phyloP scores from a whole-genome alignment of 345 rosid genomes.

The rapeseed (Brassica napus) region DNA sequence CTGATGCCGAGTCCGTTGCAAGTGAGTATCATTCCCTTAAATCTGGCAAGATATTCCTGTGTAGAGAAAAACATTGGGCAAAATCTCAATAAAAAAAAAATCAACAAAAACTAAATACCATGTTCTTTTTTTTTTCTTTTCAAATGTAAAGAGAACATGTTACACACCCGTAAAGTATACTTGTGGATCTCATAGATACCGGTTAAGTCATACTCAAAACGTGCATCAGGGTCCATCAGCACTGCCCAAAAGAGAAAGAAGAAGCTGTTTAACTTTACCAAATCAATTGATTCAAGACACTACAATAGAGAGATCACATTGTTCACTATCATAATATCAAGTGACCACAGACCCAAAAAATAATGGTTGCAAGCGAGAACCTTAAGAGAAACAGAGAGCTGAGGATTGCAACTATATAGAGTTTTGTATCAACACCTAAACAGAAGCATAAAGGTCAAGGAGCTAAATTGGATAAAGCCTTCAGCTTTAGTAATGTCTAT shows the following conservation, averaged over 20 bases:
- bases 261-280: not conserved
- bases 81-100: not conserved
- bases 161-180: conserved; percentile 71
- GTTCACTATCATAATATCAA: not conserved
- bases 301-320: not conserved
- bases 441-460: not conserved
- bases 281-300: not conserved
- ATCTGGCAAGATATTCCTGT: conserved; percentile 86
- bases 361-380: not conserved
- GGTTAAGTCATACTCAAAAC: conserved; percentile 73
- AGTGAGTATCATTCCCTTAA: conserved; percentile 88
- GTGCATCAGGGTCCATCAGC: conserved; percentile 70
- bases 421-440: not conserved
- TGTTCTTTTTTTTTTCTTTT: not conserved
- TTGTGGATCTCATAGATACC: conserved; percentile 81
- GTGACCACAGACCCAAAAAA: not conserved
- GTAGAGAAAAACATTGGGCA: conserved; percentile 5
- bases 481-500: not conserved
- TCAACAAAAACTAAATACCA: not conserved
- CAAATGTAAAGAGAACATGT: not conserved
- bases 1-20: conserved; percentile 89
- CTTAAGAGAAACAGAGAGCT: not conserved
- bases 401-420: not conserved
- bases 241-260: conserved; percentile 48
- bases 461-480: not conserved